A percentile compares a stretch with the other conserved stretches of the same genome.
Evolutionary conservation across 179 eudicot species (phyloP).

Genomic region (Nepenthes alata): DNA sequence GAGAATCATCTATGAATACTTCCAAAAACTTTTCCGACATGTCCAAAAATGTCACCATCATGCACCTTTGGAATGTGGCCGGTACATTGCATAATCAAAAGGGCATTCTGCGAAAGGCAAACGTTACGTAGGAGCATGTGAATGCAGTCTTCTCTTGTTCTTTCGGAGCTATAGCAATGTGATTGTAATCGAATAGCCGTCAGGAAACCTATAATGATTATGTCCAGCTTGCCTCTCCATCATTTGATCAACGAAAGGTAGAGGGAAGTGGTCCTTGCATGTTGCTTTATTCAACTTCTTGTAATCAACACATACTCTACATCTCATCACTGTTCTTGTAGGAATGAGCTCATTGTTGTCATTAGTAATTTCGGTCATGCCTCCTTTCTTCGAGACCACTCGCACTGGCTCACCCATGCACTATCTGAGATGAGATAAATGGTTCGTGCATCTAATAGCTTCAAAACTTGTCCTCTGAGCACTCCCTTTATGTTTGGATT

Average conservation of each 20-base stretch:
- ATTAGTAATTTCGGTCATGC: not conserved
- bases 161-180: not conserved
- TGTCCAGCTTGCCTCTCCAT: not conserved
- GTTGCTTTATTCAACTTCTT: not conserved
- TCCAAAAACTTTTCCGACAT: not conserved
- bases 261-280: not conserved
- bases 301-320: not conserved
- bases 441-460: not conserved
- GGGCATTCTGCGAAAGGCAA: not conserved
- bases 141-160: not conserved
- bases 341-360: not conserved
- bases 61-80: not conserved
- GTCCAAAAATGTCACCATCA: not conserved
- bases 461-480: not conserved
- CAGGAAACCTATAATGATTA: not conserved
- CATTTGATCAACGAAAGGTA: not conserved
- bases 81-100: not conserved
- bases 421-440: not conserved
- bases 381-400: not conserved
- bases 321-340: not conserved
- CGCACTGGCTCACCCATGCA: not conserved
- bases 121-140: not conserved
- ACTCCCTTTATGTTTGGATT: not conserved
- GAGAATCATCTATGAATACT: constrained; percentile 1
- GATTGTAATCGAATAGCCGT: not conserved